Evolutionary conservation across 768 basidiomycete species (phyloP), one percentile per base, ranked within the genome.

Genomic region (Lyophyllum decastes): DNA sequence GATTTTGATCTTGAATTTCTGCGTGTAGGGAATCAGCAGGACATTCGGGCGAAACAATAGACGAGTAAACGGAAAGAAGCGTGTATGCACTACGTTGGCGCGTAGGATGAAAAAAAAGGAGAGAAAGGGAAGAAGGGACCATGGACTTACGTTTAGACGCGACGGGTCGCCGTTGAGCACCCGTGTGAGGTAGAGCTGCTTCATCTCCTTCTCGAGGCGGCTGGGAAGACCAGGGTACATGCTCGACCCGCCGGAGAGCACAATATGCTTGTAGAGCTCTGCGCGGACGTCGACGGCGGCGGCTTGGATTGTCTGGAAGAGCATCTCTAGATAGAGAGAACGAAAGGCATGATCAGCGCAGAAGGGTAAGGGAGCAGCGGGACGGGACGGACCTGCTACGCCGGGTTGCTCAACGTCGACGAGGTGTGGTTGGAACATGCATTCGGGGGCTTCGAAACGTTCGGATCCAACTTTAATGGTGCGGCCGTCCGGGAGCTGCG

Each of bases 1-100:
- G 66, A 98, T 98, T 46, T 89, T 87, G 71, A 98, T 95, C 81
- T 99, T 98, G 83, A 99, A 98, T 89, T 98, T 96, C 96, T 99
- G 69, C 21, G 26, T 11, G 21, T 3, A 2, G 27, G 25, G 27
- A 1, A 2, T 30, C 19, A n/a, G 25, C 33, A 34, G 10, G 33
- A 34, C 19, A 51, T 43, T 47, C 26, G 55, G 47, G 25, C 27
- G 48, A 4, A 30, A 30, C 4, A 30, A 10, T 5, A 30, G 10
- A 30, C 30, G n/a, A n/a, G n/a, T n/a, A n/a, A n/a, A n/a, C n/a
- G n/a, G n/a, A n/a, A n/a, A n/a, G n/a, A n/a, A n/a, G n/a, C n/a
- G n/a, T n/a, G n/a, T n/a, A n/a, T n/a, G n/a, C n/a, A n/a, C n/a
- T n/a, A n/a, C n/a, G n/a, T n/a, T n/a, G n/a, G n/a, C n/a, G n/a